Evolutionary conservation across 106 monocot species (phyloP).

Genomic region (Triglochin maritima): DNA sequence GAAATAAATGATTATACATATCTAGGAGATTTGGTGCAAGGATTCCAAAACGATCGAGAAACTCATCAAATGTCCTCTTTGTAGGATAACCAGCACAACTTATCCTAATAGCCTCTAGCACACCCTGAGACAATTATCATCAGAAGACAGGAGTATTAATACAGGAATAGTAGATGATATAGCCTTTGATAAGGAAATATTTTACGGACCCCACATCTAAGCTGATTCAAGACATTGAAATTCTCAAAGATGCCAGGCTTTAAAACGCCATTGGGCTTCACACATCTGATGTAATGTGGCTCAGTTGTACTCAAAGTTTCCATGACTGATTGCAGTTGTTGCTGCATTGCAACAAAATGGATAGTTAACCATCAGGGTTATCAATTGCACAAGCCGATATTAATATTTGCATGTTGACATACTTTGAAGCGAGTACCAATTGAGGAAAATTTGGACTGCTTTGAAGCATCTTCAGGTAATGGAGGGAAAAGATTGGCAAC

Average conservation of each 20-base stretch:
- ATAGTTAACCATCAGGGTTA: conserved; percentile 1
- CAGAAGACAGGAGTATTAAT: not conserved
- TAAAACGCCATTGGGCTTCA: conserved; percentile 81
- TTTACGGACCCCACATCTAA: conserved; percentile 83
- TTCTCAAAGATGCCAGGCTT: conserved; percentile 92
- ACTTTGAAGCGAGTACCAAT: conserved; percentile 97
- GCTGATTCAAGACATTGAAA: conserved; percentile 77
- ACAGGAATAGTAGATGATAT: not conserved
- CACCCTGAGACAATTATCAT: conserved; percentile 43
- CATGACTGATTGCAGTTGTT: conserved; percentile 99
- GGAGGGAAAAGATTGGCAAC: conserved; percentile 87
- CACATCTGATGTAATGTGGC: conserved; percentile 97
- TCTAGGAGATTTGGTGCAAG: conserved; percentile 83
- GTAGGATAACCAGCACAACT: conserved; percentile 99
- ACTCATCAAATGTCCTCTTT: conserved; percentile 93
- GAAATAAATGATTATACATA: conserved; percentile 31
- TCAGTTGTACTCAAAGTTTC: conserved; percentile 93
- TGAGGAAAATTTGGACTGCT: conserved; percentile 88
- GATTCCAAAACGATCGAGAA: conserved; percentile 95
- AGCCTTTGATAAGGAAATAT: not conserved
- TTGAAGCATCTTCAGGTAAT: conserved; percentile 76
- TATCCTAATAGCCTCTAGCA: conserved; percentile 96
- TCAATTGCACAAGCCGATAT: not conserved
- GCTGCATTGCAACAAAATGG: conserved; percentile 29
- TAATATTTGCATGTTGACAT: conserved; percentile 6